Evolutionary conservation across 176 grass and related monocot genomes (phyloP).

Genomic region (Oryza glumipatula): DNA sequence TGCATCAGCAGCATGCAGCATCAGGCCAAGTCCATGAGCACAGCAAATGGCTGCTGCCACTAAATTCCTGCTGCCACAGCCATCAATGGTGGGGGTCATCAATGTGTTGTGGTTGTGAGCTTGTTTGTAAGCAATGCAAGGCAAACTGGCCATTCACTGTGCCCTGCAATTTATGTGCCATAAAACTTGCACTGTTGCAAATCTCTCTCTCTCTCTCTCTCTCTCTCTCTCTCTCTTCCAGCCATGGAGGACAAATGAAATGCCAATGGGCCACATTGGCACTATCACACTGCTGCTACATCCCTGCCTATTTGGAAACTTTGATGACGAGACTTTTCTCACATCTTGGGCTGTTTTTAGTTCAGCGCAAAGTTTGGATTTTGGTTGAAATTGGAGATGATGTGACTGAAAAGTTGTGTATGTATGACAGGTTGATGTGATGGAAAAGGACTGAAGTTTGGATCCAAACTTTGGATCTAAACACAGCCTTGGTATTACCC

Average conservation of each 20-base stretch:
- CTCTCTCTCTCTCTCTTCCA: not conserved
- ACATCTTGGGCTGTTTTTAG: not conserved
- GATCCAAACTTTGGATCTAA: no score
- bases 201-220: not conserved
- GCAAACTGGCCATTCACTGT: constrained; percentile 62
- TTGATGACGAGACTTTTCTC: constrained; percentile 15
- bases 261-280: constrained; percentile 36
- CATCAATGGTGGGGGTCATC: constrained; percentile 47
- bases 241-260: not conserved
- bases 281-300: not conserved
- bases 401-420: no score
- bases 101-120: constrained; percentile 32
- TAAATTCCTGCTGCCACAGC: constrained; percentile 46
- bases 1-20: constrained; percentile 18
- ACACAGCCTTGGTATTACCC: not conserved
- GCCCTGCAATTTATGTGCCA: constrained; percentile 61
- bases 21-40: constrained; percentile 45
- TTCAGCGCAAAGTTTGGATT: no score
- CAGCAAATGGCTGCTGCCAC: constrained; percentile 51
- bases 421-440: no score
- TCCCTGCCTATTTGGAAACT: constrained; percentile 34
- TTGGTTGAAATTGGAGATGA: no score
- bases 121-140: constrained; percentile 31
- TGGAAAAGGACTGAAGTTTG: no score
- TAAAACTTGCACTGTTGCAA: constrained; percentile 23